These are phyloP conservation scores for Hypsizygus marmoreus DNA, from an alignment of 768 basidiomycete genomes.

Conservation along the genomic window DNA sequence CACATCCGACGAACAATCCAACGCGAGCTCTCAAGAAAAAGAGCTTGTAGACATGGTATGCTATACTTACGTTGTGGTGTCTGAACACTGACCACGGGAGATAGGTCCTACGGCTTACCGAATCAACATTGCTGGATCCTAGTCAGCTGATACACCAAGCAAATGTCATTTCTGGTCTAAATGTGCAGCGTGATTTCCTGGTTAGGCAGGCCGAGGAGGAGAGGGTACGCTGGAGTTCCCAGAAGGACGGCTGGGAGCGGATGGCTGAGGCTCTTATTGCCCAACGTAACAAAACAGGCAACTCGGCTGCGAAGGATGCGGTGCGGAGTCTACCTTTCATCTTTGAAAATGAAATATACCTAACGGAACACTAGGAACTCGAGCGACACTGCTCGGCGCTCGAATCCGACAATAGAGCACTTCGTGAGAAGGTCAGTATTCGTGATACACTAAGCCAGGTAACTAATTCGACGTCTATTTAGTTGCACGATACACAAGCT, in stretches of 20 bases:
- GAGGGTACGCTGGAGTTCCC: conserved; percentile 59
- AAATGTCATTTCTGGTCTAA: conserved; percentile 56
- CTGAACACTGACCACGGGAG: conserved; percentile 1
- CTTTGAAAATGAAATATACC: no score
- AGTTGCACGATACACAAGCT: conserved; percentile 62
- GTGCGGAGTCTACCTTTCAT: conserved; percentile 8
- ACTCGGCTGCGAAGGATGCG: conserved; percentile 17
- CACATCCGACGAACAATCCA: conserved; percentile 19
- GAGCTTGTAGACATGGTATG: conserved; percentile 63
- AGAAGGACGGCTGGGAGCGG: conserved; percentile 65
- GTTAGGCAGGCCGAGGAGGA: conserved; percentile 56
- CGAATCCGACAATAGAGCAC: conserved; percentile 61
- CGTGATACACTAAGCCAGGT: background rate
- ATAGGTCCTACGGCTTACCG: conserved; percentile 52
- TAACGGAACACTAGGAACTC: no score
- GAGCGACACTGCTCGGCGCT: conserved; percentile 51
- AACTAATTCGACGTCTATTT: conserved; percentile 7
- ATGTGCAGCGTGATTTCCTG: conserved; percentile 60
- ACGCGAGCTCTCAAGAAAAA: conserved; percentile 40
- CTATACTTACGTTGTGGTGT: background rate
- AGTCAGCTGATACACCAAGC: conserved; percentile 61
- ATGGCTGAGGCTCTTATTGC: conserved; percentile 67
- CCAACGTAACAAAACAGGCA: conserved; percentile 43
- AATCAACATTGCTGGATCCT: conserved; percentile 36
- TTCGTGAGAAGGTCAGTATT: conserved; percentile 60